A percentile compares a stretch with the other conserved stretches of the same genome.
Evolutionary conservation across 1,284 basidiomycete genomes (phyloP).

Genomic region (Pascua sp.): DNA sequence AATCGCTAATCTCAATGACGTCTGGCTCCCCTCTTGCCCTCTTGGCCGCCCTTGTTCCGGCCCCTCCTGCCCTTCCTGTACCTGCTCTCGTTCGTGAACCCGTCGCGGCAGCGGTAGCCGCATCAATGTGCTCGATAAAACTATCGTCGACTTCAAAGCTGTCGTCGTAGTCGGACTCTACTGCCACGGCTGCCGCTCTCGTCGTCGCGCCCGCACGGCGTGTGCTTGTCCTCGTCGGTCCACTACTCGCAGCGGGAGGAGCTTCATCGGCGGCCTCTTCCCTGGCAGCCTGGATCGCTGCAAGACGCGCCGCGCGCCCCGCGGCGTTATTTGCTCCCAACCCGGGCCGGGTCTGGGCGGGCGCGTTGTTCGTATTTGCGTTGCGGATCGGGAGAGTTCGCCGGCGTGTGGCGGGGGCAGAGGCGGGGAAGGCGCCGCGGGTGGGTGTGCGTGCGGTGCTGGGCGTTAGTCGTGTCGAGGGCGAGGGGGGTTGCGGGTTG

Average conservation of each 20-base stretch:
- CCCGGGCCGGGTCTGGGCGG: too few relatives aligned
- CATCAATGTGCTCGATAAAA: conserved; percentile 22
- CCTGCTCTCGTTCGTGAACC: too few relatives aligned
- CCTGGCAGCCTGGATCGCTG: conserved; percentile 13
- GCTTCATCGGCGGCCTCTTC: not conserved
- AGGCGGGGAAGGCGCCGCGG: not conserved
- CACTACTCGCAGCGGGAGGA: not conserved
- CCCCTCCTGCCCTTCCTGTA: too few relatives aligned
- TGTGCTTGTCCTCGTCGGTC: not conserved
- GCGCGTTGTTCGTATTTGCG: conserved; percentile 1
- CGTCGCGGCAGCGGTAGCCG: conserved; percentile 19
- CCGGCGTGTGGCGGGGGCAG: not conserved
- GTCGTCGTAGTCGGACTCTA: not conserved
- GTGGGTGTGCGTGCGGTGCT: not conserved
- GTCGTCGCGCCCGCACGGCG: conserved; percentile 6
- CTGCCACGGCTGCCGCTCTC: not conserved
- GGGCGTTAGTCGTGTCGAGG: not conserved
- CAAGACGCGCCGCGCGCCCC: conserved; percentile 12
- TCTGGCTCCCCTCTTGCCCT: too few relatives aligned
- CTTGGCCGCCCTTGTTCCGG: too few relatives aligned
- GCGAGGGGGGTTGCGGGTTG: too few relatives aligned
- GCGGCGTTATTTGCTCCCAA: not conserved
- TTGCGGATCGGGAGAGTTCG: not conserved
- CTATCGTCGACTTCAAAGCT: conserved; percentile 23
- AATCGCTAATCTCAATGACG: too few relatives aligned